phyloP scores from a whole-genome alignment of 140 eudicot species.

The Anethum foeniculum region DNA sequence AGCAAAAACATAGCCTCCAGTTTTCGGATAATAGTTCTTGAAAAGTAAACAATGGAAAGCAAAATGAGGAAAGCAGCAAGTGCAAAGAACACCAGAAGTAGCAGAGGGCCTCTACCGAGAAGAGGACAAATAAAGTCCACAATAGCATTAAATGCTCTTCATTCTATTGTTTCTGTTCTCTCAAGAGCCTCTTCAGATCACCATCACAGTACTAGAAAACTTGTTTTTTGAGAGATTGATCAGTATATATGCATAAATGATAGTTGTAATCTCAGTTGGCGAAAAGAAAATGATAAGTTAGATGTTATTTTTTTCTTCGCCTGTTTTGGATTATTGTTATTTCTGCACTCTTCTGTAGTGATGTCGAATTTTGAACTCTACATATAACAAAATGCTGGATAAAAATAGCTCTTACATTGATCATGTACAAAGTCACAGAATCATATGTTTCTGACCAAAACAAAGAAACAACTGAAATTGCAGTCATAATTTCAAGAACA shows the following conservation, averaged over 20 bases:
- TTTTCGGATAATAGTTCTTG: background rate
- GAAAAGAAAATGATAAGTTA: background rate
- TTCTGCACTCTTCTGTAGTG: background rate
- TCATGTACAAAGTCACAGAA: background rate
- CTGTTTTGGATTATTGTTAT: background rate
- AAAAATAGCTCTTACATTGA: too few relatives aligned
- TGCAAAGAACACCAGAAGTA: conserved; percentile 10
- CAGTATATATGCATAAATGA: background rate
- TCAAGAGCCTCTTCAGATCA: conserved; percentile 23
- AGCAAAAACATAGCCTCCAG: background rate
- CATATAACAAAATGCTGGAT: background rate
- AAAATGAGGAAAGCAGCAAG: conserved; percentile 7
- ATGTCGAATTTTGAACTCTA: background rate
- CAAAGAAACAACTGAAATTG: background rate
- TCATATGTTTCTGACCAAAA: background rate
- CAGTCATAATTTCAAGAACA: background rate
- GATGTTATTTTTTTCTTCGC: background rate
- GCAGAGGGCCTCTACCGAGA: conserved; percentile 34
- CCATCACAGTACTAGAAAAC: conserved; percentile 10
- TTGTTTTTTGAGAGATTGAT: conserved; percentile 1
- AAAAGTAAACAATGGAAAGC: background rate
- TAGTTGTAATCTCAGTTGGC: background rate
- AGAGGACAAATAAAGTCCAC: conserved; percentile 47
- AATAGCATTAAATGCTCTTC: conserved; percentile 39
- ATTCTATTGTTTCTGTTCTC: conserved; percentile 32